phyloP scores from a whole-genome alignment of 2,329 filamentous ascomycete genomes.

The Fusarium sp. region DNA sequence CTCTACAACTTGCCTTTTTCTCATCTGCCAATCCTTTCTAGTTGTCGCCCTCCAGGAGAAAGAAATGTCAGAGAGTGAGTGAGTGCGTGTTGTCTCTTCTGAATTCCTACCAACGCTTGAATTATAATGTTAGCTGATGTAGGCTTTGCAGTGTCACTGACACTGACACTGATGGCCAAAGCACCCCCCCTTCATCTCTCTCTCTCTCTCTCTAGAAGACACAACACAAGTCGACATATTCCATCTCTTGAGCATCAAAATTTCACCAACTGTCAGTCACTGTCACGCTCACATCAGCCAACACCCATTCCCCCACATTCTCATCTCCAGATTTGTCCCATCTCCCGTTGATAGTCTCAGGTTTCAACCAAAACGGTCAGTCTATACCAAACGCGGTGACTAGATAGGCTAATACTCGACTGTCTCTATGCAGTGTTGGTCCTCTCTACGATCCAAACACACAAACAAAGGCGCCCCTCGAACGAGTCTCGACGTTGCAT shows the following conservation, averaged over 20 bases:
- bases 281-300: neutral
- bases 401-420: constrained; percentile 1
- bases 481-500: neutral
- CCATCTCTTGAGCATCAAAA: neutral
- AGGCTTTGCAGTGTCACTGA: neutral
- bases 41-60: neutral
- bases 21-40: neutral
- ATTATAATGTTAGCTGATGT: neutral
- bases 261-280: neutral
- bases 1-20: constrained; percentile 3
- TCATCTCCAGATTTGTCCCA: neutral
- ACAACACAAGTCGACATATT: neutral
- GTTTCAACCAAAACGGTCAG: neutral
- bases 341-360: neutral
- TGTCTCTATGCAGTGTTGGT: neutral
- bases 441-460: neutral
- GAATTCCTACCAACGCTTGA: neutral
- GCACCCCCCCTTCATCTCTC: neutral
- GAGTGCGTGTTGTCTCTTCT: neutral
- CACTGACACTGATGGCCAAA: neutral
- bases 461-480: neutral
- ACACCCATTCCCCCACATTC: neutral
- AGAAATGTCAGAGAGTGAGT: neutral
- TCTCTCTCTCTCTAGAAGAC: neutral
- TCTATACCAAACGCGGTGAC: neutral